Conservation (phyloP, 2,329 filamentous ascomycete genomes). For the Hymenoscyphus occultus region DNA sequence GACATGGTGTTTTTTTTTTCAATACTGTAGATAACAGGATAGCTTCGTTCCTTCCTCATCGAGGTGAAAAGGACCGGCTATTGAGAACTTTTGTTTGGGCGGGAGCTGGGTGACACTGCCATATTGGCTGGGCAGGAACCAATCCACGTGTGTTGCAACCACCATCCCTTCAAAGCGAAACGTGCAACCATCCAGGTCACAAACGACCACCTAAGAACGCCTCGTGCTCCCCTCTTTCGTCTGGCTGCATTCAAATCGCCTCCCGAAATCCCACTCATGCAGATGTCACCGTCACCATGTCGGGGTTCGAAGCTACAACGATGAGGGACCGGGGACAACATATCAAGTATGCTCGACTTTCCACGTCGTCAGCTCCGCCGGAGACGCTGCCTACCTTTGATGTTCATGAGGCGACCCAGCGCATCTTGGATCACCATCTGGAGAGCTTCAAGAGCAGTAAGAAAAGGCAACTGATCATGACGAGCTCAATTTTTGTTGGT, state of each 20-base stretch:
- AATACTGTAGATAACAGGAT: too few species aligned
- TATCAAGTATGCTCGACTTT: conserved; percentile 26
- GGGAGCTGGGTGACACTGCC: too few species aligned
- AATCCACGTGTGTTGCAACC: background rate
- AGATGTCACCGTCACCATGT: conserved; percentile 2
- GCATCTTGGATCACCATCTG: conserved; percentile 22
- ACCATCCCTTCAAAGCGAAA: background rate
- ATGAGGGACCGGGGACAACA: conserved; percentile 3
- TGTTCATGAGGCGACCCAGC: conserved; percentile 16
- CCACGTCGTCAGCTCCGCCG: conserved; percentile 5
- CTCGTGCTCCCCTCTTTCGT: background rate
- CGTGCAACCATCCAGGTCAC: background rate
- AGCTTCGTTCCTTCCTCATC: too few species aligned
- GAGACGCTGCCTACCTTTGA: conserved; percentile 9
- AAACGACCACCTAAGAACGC: background rate
- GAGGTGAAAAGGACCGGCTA: too few species aligned
- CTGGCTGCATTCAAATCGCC: background rate
- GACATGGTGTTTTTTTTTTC: too few species aligned
- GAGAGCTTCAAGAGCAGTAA: conserved; percentile 23
- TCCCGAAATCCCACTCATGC: background rate
- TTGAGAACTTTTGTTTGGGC: too few species aligned
- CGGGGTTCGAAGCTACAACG: background rate
- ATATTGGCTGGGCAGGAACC: background rate
- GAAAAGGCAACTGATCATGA: conserved; percentile 20
- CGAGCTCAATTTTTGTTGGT: conserved; percentile 20